Conservation (phyloP, 2,329 filamentous ascomycete species). For the Raffaelea deltoideospora region DNA sequence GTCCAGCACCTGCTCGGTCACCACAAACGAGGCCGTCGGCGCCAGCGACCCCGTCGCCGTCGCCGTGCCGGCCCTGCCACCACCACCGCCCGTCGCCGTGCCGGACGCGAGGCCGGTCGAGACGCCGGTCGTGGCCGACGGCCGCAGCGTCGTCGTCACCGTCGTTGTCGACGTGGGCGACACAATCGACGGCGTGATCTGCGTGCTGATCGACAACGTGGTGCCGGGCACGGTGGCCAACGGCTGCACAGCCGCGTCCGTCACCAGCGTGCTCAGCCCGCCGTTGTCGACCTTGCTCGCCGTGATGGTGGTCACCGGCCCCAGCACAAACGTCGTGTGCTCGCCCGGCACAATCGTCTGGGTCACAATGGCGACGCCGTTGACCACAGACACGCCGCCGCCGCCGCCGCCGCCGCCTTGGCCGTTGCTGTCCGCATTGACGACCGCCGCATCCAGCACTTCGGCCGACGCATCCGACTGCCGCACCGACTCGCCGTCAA, state of each 20-base stretch:
- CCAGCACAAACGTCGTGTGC: not conserved
- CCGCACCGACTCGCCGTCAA: slow-evolving; percentile 42
- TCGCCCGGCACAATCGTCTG: slow-evolving; percentile 4
- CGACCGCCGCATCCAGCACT: slow-evolving; percentile 11
- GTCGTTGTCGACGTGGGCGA: slow-evolving; percentile 14
- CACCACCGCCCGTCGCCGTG: not conserved
- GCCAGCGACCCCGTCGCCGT: slow-evolving; percentile 12
- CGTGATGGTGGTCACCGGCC: not conserved
- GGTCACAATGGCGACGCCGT: slow-evolving; percentile 8
- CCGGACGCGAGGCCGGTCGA: no score
- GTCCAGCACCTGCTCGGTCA: slow-evolving; percentile 42
- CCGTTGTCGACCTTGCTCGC: not conserved
- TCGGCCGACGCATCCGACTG: slow-evolving; percentile 15
- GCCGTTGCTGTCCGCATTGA: not conserved
- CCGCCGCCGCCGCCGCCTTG: not conserved
- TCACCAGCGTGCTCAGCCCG: slow-evolving; percentile 13
- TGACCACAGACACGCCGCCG: slow-evolving; percentile 1
- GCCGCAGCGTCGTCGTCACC: slow-evolving; percentile 11
- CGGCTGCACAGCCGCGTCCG: slow-evolving; percentile 11
- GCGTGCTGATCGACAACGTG: slow-evolving; percentile 13
- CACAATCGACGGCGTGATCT: slow-evolving; percentile 10
- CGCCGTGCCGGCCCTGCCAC: slow-evolving; percentile 1
- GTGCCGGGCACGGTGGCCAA: slow-evolving; percentile 18
- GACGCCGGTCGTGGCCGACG: slow-evolving; percentile 12
- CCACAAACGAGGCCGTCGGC: slow-evolving; percentile 24